These are phyloP conservation scores for Blastobotrys ciferrii DNA, from an alignment of 1,139 yeast genomes.

Conservation along the genomic window DNA sequence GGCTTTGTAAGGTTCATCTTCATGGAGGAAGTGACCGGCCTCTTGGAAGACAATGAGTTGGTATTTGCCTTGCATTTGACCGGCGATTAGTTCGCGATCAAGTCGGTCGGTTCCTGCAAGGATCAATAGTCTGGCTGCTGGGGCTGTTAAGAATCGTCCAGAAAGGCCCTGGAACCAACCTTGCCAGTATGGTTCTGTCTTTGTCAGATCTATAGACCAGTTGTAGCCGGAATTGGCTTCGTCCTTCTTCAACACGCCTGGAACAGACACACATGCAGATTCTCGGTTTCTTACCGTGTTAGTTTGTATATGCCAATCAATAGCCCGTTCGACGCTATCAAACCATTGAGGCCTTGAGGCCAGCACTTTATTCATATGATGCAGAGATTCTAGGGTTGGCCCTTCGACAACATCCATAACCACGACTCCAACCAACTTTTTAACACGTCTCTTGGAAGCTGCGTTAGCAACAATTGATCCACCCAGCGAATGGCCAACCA, in stretches of 20 bases:
- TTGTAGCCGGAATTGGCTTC: conserved; percentile 13
- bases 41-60: conserved; percentile 81
- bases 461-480: conserved; percentile 74
- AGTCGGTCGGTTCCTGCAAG: conserved; percentile 89
- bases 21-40: conserved; percentile 90
- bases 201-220: conserved; percentile 65
- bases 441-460: conserved; percentile 25
- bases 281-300: conserved; percentile 50
- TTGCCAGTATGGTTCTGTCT: conserved; percentile 70
- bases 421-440: conserved; percentile 53
- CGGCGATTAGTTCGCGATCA: conserved; percentile 81
- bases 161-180: conserved; percentile 82
- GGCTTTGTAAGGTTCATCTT: conserved; percentile 73
- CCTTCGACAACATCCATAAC: conserved; percentile 94
- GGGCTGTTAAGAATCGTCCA: conserved; percentile 51
- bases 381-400: conserved; percentile 70
- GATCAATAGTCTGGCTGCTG: conserved; percentile 67
- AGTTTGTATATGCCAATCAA: conserved; percentile 75
- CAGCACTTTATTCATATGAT: conserved; percentile 64
- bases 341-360: conserved; percentile 61
- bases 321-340: conserved; percentile 52
- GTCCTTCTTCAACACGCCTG: conserved; percentile 41
- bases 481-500: conserved; percentile 91
- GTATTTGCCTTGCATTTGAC: conserved; percentile 92
- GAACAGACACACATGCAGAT: conserved; percentile 77